Base-by-base conservation (phyloP, 805 yeast species). In the Metschnikowia colocasiae region DNA sequence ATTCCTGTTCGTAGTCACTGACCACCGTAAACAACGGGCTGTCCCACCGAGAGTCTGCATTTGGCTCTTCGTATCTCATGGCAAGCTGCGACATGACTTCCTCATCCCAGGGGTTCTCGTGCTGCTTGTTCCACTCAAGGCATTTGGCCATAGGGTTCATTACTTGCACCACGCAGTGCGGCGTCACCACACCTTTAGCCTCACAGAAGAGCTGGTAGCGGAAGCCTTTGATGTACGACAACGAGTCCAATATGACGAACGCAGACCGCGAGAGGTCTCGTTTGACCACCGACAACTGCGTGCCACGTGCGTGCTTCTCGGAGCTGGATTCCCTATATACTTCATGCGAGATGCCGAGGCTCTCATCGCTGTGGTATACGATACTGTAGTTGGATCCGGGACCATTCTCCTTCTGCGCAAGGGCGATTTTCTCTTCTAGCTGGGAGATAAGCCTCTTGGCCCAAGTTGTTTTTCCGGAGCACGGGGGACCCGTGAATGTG, bases 141-240 rank as follows among this genome's bases (percentile, higher is more conserved):
- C 94, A 83, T 13, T 69, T 69, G 0, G 79, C 83, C 4, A 76
- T 55, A 0, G 96, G 83, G 15, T 86, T 80, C 57, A 90, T 77
- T 1, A 87, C 83, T 51, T 92, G 91, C 1, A 92, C 71, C 32
- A 91, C 86, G 59, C 95, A 85, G 53, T 87, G 85, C 2, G 94
- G 83, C 1, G 97, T 90, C 15, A 82, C 75, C 23, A 82, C 72
- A 1, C 89, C 85, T 62, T 91, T 92, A 32, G 96, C 91, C 64
- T 94, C 99, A 65, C 97, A 91, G 63, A 81, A 90, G 45, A 94
- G 72, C 65, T 94, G 99, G 66, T 94, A 94, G 50, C 99, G 73
- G 63, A 91, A 90, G 0, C 99, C 99, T 61, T 94, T 94, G 58
- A 94, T 94, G 62, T 94, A 94, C 34, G 87, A 82, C 58, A 90